phyloP scores from a whole-genome alignment of 2,329 filamentous ascomycete species.

The Venturiaceae sp. region DNA sequence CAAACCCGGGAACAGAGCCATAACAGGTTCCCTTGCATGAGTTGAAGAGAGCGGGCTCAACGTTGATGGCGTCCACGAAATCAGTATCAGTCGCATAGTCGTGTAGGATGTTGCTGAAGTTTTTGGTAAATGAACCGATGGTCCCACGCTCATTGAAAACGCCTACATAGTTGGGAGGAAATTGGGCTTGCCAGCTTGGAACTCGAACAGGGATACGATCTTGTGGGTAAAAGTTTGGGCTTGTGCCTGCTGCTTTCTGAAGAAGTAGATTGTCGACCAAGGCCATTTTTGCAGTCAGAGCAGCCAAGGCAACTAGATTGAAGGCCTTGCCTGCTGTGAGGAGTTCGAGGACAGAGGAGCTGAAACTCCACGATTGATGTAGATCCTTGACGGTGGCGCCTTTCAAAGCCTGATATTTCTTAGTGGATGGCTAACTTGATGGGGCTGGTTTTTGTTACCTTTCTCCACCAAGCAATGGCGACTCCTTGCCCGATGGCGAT shows the following conservation, averaged over 20 bases:
- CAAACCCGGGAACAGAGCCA: background rate
- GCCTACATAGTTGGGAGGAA: background rate
- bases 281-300: conserved; percentile 15
- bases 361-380: conserved; percentile 15
- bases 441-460: conserved; percentile 13
- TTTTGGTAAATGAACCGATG: too few relatives aligned
- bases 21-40: background rate
- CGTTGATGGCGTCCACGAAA: background rate
- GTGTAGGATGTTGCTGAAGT: background rate
- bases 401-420: conserved; percentile 13
- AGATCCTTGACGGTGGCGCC: conserved; percentile 15
- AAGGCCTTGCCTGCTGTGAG: conserved; percentile 14
- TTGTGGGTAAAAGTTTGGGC: conserved; percentile 3
- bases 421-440: conserved; percentile 3
- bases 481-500: conserved; percentile 17
- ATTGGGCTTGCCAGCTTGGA: background rate
- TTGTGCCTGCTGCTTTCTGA: conserved; percentile 13
- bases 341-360: conserved; percentile 13
- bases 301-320: conserved; percentile 17
- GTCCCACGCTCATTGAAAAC: background rate
- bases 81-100: background rate
- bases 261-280: conserved; percentile 16
- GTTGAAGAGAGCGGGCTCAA: background rate
- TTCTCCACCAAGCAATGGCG: conserved; percentile 17
- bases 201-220: background rate